Conservation (phyloP, 2,329 filamentous ascomycete genomes). For the Penicillium sp. region DNA sequence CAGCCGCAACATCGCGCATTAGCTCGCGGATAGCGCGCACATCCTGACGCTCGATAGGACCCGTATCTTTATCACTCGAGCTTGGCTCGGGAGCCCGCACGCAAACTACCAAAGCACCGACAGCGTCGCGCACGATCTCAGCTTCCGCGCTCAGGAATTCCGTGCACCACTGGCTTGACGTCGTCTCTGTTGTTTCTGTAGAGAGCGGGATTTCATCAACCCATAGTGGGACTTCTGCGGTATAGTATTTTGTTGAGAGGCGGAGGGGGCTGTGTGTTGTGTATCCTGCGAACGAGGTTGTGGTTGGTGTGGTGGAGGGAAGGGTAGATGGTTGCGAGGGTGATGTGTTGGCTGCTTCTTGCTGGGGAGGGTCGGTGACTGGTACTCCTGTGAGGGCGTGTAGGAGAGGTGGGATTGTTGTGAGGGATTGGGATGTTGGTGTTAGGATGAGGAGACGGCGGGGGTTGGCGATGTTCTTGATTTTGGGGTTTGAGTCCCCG, state of each 20-base stretch:
- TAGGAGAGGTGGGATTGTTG: slow-evolving; percentile 37
- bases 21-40: slow-evolving; percentile 31
- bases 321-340: neutral
- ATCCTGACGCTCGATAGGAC: slow-evolving; percentile 12
- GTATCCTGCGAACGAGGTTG: slow-evolving; percentile 43
- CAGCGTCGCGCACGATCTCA: slow-evolving; percentile 42
- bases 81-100: slow-evolving; percentile 26
- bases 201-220: slow-evolving; percentile 43
- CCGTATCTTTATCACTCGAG: neutral
- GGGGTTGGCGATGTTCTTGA: slow-evolving; percentile 34
- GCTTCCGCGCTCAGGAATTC: slow-evolving; percentile 43
- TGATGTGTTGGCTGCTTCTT: slow-evolving; percentile 4
- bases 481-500: slow-evolving; percentile 8
- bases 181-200: neutral
- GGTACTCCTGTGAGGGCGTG: slow-evolving; percentile 35
- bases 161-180: slow-evolving; percentile 33
- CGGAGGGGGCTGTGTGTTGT: slow-evolving; percentile 43
- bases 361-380: slow-evolving; percentile 22
- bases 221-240: slow-evolving; percentile 44
- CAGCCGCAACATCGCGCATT: slow-evolving; percentile 35
- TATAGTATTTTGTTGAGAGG: slow-evolving; percentile 44
- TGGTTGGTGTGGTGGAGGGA: slow-evolving; percentile 13
- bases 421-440: slow-evolving; percentile 33
- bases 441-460: slow-evolving; percentile 42
- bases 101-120: slow-evolving; percentile 42